phyloP scores from a whole-genome alignment of 768 basidiomycete species.

The Lactarius sp. region DNA sequence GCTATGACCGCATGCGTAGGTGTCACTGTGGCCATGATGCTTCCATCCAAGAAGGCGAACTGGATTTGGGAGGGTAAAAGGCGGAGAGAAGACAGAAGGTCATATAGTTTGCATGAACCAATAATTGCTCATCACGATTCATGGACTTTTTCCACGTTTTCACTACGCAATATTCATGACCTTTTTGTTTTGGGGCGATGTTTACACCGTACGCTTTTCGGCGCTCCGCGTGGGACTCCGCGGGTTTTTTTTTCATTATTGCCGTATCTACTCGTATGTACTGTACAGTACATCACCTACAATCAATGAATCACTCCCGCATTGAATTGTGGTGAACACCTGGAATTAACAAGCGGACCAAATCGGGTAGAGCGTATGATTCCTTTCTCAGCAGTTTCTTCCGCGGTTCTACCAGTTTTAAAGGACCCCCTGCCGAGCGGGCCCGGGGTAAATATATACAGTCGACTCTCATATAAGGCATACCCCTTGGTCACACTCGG shows the following conservation, averaged over 20 bases:
- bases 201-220: background rate
- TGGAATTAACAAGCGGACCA: background rate
- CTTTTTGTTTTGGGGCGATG: background rate
- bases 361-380: too few relatives aligned
- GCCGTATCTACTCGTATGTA: background rate
- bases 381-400: too few relatives aligned
- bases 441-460: too few relatives aligned
- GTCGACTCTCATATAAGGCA: too few relatives aligned
- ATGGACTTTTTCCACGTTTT: background rate
- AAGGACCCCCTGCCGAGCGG: too few relatives aligned
- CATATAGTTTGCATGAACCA: background rate
- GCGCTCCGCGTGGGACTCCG: background rate
- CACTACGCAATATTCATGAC: background rate
- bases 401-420: too few relatives aligned
- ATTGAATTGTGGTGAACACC: background rate
- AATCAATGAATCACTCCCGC: background rate
- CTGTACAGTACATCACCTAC: background rate
- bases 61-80: too few relatives aligned
- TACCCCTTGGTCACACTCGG: too few relatives aligned
- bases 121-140: background rate
- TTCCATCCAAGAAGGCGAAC: background rate
- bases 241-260: background rate
- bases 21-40: background rate
- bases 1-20: background rate
- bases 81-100: background rate